Evolutionary conservation across 495 filamentous ascomycete genomes (phyloP), one percentile per base, ranked within the genome.

Genomic region (Oidiodendron maius): DNA sequence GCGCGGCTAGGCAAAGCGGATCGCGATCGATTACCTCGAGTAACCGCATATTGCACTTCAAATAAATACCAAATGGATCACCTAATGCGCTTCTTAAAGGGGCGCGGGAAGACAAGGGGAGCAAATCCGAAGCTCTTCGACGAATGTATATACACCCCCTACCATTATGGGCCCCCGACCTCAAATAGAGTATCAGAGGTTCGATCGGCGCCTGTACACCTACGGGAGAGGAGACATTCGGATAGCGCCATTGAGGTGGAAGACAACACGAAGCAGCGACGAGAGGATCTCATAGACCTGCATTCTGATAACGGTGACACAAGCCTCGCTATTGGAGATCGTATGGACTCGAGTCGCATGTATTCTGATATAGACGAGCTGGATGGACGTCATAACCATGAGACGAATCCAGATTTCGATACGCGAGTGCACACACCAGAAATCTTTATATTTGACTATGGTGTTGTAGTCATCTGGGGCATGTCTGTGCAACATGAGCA

Each of bases 391-490:
- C 39, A 52, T 16, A 30, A 32, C 23, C 38, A 52, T 16, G 57
- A 62, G 5, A 40, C 21, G 10, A 65, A 61, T 11, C 57, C 65
- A 22, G 69, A 88, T 60, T 81, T 88, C 41, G 85, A 88, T 61
- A 91, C 78, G 17, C 74, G 62, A 47, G 87, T 96, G 10, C 87
- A 95, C 61, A 95, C 82, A 1, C 90, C 91, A 0, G 93, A 98
- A 64, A 76, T 96, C 9, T 97, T 98, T 64, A 75, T 98, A 18
- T 98, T 96, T 61, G 85, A 95, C 55, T 98, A 98, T 59, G 93
- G 93, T 34, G 94, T 95, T n/a, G 87, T 96, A n/a, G 93, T 98
- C n/a, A 91, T 97, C 62, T 98, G 93, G 93, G 93, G 93, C 50
- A 95, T 98, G 91, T 82, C 87, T 1, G 66, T 84, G 6, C 71